These are phyloP conservation scores for Corylus heterophylla DNA, from an alignment of 306 rosid genomes.

Conservation along the genomic window DNA sequence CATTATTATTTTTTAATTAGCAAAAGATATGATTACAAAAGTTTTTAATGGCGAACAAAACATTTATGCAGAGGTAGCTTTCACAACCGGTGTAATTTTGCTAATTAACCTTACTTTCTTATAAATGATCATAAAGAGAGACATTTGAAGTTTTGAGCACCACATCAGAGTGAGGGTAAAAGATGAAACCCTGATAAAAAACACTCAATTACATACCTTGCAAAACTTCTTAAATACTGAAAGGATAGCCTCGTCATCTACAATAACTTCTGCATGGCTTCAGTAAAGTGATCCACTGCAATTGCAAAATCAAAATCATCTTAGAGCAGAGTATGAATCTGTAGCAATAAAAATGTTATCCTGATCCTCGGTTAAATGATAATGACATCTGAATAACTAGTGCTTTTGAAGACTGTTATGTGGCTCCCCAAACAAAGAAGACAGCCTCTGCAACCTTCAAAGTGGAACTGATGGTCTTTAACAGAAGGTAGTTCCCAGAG, in stretches of 20 bases:
- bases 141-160: not conserved
- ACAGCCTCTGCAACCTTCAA: not conserved
- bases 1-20: not conserved
- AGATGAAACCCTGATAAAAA: conserved; percentile 7
- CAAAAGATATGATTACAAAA: not conserved
- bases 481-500: not conserved
- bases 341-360: conserved; percentile 15
- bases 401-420: not conserved
- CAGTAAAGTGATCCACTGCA: conserved; percentile 87
- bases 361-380: conserved; percentile 7
- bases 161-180: not conserved
- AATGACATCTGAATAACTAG: conserved; percentile 12
- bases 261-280: conserved; percentile 80
- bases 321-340: conserved; percentile 22
- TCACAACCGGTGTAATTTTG: not conserved
- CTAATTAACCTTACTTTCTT: not conserved
- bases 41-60: not conserved
- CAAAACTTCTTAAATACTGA: conserved; percentile 67
- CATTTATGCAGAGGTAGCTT: not conserved
- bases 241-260: conserved; percentile 65
- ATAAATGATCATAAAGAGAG: not conserved
- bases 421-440: conserved; percentile 18
- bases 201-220: conserved; percentile 50
- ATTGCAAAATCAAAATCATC: conserved; percentile 40
- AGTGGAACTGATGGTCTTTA: conserved; percentile 2